Percentiles rank a stretch among this genome's conserved stretches.
Conservation (phyloP, 1,284 basidiomycete species). For the Rhodotorula sp. region DNA sequence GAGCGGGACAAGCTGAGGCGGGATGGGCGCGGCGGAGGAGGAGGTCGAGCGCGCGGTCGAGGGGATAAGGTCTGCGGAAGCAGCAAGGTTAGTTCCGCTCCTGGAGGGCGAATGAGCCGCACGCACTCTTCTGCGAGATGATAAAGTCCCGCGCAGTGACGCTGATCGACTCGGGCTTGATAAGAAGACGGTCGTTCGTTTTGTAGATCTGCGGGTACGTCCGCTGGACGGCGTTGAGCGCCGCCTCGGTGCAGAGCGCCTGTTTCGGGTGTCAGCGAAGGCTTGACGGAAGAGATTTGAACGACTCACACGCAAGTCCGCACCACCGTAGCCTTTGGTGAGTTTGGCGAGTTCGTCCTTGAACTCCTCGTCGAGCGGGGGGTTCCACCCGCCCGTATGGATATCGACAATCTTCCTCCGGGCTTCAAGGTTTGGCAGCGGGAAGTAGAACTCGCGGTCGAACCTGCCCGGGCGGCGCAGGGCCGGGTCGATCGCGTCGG, state of each 20-base stretch:
- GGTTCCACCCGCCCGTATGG: slow-evolving; percentile 88
- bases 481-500: slow-evolving; percentile 95
- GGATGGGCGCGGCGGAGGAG: slow-evolving; percentile 79
- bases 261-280: slow-evolving; percentile 48
- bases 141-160: slow-evolving; percentile 93
- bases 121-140: slow-evolving; percentile 91
- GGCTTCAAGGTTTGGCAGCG: slow-evolving; percentile 80
- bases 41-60: slow-evolving; percentile 90
- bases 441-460: slow-evolving; percentile 98
- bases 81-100: neutral
- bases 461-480: slow-evolving; percentile 92
- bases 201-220: slow-evolving; percentile 98
- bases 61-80: slow-evolving; percentile 74
- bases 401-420: slow-evolving; percentile 86
- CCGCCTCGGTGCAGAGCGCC: slow-evolving; percentile 95
- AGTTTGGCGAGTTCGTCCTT: slow-evolving; percentile 75
- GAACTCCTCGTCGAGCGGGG: slow-evolving; percentile 69
- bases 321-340: slow-evolving; percentile 98
- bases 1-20: slow-evolving; percentile 80
- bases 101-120: neutral
- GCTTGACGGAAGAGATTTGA: neutral
- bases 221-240: slow-evolving; percentile 93
- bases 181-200: slow-evolving; percentile 77
- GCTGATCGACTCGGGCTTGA: slow-evolving; percentile 82
- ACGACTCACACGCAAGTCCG: slow-evolving; percentile 79